Percentiles rank a stretch among this genome's conserved stretches.
Evolutionary conservation across 2,329 filamentous ascomycete species (phyloP).

Genomic region (Tolypocladium album): DNA sequence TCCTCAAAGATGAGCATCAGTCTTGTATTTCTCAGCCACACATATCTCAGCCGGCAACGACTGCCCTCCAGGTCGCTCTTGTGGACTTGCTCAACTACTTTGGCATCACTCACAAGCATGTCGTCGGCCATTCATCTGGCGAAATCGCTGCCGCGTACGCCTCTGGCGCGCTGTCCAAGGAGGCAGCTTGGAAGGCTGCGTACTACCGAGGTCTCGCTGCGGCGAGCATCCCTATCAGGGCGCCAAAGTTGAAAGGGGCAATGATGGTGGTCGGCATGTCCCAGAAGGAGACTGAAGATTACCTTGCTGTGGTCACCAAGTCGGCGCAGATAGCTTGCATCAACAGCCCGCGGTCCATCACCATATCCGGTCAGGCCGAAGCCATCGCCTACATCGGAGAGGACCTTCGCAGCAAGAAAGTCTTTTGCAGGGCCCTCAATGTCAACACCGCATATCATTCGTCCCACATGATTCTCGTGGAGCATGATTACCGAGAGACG

Average conservation of each 20-base stretch:
- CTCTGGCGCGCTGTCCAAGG: conserved; percentile 20
- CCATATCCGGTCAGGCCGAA: conserved; percentile 28
- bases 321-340: conserved; percentile 29
- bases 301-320: conserved; percentile 11
- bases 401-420: conserved; percentile 16
- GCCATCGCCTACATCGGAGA: conserved; percentile 19
- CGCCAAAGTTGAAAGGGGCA: conserved; percentile 19
- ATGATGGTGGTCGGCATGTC: conserved; percentile 32
- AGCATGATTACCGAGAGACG: conserved; percentile 21
- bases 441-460: conserved; percentile 34
- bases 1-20: conserved; percentile 13
- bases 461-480: conserved; percentile 28
- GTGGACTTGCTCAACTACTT: conserved; percentile 26
- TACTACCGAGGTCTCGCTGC: conserved; percentile 29
- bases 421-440: conserved; percentile 24
- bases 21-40: conserved; percentile 21
- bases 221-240: conserved; percentile 14
- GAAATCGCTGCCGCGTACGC: conserved; percentile 36
- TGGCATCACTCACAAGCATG: conserved; percentile 18
- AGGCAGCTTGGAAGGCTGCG: conserved; percentile 29
- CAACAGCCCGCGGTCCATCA: conserved; percentile 32
- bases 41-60: conserved; percentile 30
- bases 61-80: conserved; percentile 29
- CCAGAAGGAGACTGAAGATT: conserved; percentile 11
- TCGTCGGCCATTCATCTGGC: conserved; percentile 35